phyloP scores from a whole-genome alignment of 108 stramenopile genomes.

The Cylindrotheca fusiformis region DNA sequence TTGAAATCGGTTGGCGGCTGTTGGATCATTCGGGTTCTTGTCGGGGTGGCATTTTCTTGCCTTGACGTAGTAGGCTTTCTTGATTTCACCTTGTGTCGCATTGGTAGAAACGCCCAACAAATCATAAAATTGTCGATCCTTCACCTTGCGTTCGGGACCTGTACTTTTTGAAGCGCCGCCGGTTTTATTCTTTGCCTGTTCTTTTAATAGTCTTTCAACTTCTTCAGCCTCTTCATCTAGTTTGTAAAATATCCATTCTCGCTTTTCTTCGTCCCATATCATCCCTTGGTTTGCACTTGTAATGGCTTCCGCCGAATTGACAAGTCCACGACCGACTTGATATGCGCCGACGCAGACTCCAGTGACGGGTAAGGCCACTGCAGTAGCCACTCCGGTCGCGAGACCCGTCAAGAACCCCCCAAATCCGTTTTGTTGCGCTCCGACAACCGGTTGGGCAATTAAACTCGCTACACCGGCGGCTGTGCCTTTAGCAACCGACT shows the following conservation, averaged over 20 bases:
- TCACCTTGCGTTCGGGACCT: constrained; percentile 53
- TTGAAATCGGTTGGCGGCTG: constrained; percentile 85
- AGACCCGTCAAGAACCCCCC: constrained; percentile 78
- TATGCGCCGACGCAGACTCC: constrained; percentile 85
- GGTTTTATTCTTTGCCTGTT: constrained; percentile 22
- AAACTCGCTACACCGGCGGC: constrained; percentile 76
- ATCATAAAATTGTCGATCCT: constrained; percentile 84
- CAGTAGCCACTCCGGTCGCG: constrained; percentile 77
- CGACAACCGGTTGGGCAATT: constrained; percentile 80
- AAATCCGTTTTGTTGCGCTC: constrained; percentile 75
- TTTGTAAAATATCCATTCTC: constrained; percentile 77
- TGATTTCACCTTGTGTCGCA: constrained; percentile 81
- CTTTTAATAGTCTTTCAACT: constrained; percentile 32
- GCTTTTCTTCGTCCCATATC: constrained; percentile 78
- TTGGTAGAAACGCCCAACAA: constrained; percentile 79
- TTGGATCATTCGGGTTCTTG: constrained; percentile 84
- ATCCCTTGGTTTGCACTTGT: constrained; percentile 62
- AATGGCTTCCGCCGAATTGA: constrained; percentile 73
- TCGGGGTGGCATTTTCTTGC: constrained; percentile 83
- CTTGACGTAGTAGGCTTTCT: constrained; percentile 90
- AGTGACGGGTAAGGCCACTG: constrained; percentile 79
- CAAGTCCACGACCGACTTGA: constrained; percentile 76
- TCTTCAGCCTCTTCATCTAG: constrained; percentile 68
- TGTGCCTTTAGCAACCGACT: constrained; percentile 75
- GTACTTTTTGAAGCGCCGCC: constrained; percentile 3